These are phyloP conservation scores for Cavenderia fasciculata DNA, from an alignment of 78 protist species.

Conservation along the genomic window DNA sequence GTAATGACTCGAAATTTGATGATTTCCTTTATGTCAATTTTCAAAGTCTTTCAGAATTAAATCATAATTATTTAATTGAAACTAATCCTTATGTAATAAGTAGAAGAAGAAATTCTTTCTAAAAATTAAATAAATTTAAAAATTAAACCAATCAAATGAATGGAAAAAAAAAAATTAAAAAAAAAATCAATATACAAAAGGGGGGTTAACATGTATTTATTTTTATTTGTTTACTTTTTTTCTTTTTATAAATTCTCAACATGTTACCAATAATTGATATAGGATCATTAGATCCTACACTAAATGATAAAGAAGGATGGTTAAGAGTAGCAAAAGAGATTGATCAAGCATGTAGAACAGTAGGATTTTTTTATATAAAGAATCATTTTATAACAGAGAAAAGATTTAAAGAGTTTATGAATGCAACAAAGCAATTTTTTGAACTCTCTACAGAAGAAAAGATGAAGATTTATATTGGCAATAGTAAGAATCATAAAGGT, in stretches of 20 bases:
- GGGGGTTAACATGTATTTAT: too few species aligned
- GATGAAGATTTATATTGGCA: constrained; percentile 6
- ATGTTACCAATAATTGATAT: constrained; percentile 8
- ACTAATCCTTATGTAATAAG: constrained; percentile 38
- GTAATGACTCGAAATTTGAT: constrained; percentile 20
- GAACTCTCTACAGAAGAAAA: constrained; percentile 20
- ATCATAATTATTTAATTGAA: constrained; percentile 51
- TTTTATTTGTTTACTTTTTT: too few species aligned
- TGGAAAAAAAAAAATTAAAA: too few species aligned
- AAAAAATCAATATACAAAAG: too few species aligned
- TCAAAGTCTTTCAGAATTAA: constrained; percentile 62
- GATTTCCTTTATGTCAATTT: constrained; percentile 70
- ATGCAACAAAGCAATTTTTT: constrained; percentile 12
- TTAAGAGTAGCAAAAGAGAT: neutral
- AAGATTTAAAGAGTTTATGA: constrained; percentile 1
- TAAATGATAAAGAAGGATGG: neutral
- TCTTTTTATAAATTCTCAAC: neutral
- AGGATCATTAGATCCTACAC: neutral
- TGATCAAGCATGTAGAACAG: constrained; percentile 8
- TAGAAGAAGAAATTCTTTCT: constrained; percentile 56
- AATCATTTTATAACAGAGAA: constrained; percentile 8
- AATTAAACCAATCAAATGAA: too few species aligned
- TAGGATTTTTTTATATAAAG: constrained; percentile 62
- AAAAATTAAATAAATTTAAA: too few species aligned
- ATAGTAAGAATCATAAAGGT: neutral